These are phyloP conservation scores for Akanthomyces muscarius DNA, from an alignment of 2,329 filamentous ascomycete species.

Conservation along the genomic window DNA sequence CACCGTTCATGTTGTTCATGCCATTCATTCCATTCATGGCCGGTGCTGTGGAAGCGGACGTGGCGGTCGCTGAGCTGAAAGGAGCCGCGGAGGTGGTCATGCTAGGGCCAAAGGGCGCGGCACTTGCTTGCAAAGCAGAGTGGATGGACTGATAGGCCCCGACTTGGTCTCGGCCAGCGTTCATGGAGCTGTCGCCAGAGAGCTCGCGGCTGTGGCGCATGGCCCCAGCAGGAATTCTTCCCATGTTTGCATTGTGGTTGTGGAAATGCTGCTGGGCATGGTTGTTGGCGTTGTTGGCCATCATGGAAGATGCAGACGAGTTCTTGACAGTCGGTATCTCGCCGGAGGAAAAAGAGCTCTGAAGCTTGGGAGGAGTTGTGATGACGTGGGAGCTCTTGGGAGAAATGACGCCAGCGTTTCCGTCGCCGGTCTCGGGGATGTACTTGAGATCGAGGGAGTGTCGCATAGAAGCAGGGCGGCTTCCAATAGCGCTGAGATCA, in stretches of 20 bases:
- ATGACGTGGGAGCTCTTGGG: conserved; percentile 50
- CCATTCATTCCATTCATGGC: conserved; percentile 27
- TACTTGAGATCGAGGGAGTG: conserved; percentile 57
- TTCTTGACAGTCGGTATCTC: conserved; percentile 84
- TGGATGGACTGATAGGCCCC: conserved; percentile 57
- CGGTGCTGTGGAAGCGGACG: conserved; percentile 25
- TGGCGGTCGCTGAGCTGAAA: conserved; percentile 25
- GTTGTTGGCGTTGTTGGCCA: conserved; percentile 48
- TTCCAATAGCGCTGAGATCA: conserved; percentile 45
- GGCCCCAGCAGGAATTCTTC: conserved; percentile 68
- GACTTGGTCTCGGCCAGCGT: conserved; percentile 40
- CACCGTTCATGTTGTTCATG: neutral
- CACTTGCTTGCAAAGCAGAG: conserved; percentile 74
- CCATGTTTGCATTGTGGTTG: conserved; percentile 77
- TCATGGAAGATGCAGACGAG: conserved; percentile 44
- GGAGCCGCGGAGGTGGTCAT: conserved; percentile 27
- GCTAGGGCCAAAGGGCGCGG: conserved; percentile 71
- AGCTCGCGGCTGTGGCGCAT: conserved; percentile 72
- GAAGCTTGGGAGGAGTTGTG: conserved; percentile 67
- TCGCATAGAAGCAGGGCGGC: conserved; percentile 47
- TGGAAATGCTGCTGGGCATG: conserved; percentile 63
- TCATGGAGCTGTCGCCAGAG: conserved; percentile 45
- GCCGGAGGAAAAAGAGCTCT: conserved; percentile 85
- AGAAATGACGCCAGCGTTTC: conserved; percentile 38
- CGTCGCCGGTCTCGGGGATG: conserved; percentile 42